A percentile compares a stretch with the other conserved stretches of the same genome.
Evolutionary conservation across 2,329 filamentous ascomycete species (phyloP).

Genomic region (Sphaceloma murrayae): DNA sequence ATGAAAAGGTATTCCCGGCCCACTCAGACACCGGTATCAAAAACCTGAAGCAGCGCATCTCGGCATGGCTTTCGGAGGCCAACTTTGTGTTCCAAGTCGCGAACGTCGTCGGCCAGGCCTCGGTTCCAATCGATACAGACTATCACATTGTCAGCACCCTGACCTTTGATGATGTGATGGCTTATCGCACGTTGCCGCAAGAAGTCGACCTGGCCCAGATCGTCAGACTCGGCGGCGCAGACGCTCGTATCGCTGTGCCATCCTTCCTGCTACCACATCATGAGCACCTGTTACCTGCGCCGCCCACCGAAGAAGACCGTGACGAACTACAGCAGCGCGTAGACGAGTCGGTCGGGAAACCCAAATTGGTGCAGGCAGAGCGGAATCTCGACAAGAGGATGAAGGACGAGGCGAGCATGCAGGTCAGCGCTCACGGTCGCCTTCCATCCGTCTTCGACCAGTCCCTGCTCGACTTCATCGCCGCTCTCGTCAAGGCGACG

Average conservation of each 20-base stretch:
- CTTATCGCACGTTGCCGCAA: slow-evolving; percentile 39
- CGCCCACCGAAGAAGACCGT: slow-evolving; percentile 30
- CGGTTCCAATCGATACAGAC: slow-evolving; percentile 40
- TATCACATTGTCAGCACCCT: slow-evolving; percentile 42
- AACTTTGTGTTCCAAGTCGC: slow-evolving; percentile 44
- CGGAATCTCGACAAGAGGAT: slow-evolving; percentile 33
- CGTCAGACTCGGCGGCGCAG: slow-evolving; percentile 42
- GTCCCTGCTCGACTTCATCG: slow-evolving; percentile 45
- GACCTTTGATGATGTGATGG: slow-evolving; percentile 40
- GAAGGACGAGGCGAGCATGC: slow-evolving; percentile 42
- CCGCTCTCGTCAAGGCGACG: slow-evolving; percentile 47
- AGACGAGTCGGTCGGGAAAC: slow-evolving; percentile 36
- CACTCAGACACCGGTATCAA: slow-evolving; percentile 37
- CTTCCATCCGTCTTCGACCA: slow-evolving; percentile 44
- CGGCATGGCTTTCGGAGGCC: slow-evolving; percentile 42
- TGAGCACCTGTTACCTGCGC: slow-evolving; percentile 42
- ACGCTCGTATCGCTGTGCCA: slow-evolving; percentile 41
- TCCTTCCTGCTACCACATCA: slow-evolving; percentile 45
- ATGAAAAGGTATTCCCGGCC: slow-evolving; percentile 41
- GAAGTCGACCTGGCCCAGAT: slow-evolving; percentile 40
- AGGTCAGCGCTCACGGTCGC: slow-evolving; percentile 39
- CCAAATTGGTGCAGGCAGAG: slow-evolving; percentile 34
- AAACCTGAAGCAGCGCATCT: slow-evolving; percentile 38
- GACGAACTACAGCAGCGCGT: slow-evolving; percentile 32
- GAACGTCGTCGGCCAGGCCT: slow-evolving; percentile 37